Percentiles rank a stretch among this genome's conserved stretches.
Evolutionary conservation across 345 rosid species (phyloP).

Genomic region (Aurinia saxatilis): DNA sequence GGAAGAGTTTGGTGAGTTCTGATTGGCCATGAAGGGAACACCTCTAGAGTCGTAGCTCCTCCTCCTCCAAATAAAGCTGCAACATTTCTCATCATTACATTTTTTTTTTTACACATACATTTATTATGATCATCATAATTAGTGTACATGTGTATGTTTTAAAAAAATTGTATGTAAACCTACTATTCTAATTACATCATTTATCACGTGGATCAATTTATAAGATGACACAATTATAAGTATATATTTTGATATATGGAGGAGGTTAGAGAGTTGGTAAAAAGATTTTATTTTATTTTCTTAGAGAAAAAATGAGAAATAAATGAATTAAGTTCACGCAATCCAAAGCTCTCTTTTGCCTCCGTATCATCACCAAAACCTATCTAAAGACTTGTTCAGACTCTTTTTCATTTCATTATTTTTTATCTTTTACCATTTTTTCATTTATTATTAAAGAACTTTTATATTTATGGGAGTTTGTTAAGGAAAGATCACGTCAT

Average conservation of each 20-base stretch:
- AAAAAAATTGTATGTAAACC: background rate
- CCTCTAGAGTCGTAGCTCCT: constrained; percentile 97
- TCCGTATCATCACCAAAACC: constrained; percentile 63
- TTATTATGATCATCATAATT: background rate
- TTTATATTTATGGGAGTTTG: constrained; percentile 32
- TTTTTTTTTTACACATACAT: background rate
- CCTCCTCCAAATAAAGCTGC: constrained; percentile 76
- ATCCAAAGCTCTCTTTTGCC: constrained; percentile 42
- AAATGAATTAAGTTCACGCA: constrained; percentile 48
- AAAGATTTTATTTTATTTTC: background rate
- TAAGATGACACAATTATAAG: constrained; percentile 6
- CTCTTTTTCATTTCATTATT: constrained; percentile 15
- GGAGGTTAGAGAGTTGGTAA: constrained; percentile 27
- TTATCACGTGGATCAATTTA: constrained; percentile 22
- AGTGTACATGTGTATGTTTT: background rate
- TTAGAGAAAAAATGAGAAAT: background rate
- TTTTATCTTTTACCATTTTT: constrained; percentile 4
- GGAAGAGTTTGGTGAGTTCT: constrained; percentile 89
- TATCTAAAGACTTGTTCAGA: constrained; percentile 46
- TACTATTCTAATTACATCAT: constrained; percentile 2
- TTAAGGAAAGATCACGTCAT: constrained; percentile 58
- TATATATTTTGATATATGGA: constrained; percentile 10
- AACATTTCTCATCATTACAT: constrained; percentile 28
- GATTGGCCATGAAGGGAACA: constrained; percentile 99
- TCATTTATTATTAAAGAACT: background rate